A percentile compares a stretch with the other conserved stretches of the same genome.
phyloP scores from a whole-genome alignment of 306 rosid species.

The Canavalia gladiata region DNA sequence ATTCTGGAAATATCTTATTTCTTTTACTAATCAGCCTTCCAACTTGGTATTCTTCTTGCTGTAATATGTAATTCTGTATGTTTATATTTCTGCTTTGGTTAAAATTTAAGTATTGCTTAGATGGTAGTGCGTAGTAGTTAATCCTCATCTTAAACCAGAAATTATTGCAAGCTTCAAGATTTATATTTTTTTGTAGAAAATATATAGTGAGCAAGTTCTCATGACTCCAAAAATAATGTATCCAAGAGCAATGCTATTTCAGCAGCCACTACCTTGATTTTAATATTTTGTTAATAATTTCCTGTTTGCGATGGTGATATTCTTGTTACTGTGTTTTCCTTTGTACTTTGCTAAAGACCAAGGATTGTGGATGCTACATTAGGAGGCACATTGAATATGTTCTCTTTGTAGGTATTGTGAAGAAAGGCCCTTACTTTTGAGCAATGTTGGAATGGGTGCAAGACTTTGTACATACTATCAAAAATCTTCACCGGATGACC shows the following conservation, averaged over 20 bases:
- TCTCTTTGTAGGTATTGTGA: slow-evolving; percentile 82
- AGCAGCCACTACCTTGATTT: slow-evolving; percentile 7
- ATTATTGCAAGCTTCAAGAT: neutral
- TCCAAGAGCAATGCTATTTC: slow-evolving; percentile 31
- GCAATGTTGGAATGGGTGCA: slow-evolving; percentile 97
- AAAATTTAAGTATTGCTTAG: slow-evolving; percentile 18
- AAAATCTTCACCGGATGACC: slow-evolving; percentile 88
- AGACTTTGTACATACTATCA: slow-evolving; percentile 95
- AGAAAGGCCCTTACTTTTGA: slow-evolving; percentile 95
- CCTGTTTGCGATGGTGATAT: slow-evolving; percentile 4
- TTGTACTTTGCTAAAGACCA: slow-evolving; percentile 24
- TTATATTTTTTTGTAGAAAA: slow-evolving; percentile 16
- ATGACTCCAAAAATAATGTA: slow-evolving; percentile 2
- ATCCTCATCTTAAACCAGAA: slow-evolving; percentile 32
- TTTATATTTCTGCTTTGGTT: neutral
- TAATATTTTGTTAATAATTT: slow-evolving; percentile 21
- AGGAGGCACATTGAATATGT: slow-evolving; percentile 38
- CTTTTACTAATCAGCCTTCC: neutral
- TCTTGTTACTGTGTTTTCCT: slow-evolving; percentile 25
- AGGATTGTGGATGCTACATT: slow-evolving; percentile 18
- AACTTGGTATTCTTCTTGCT: slow-evolving; percentile 11
- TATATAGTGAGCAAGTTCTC: slow-evolving; percentile 1
- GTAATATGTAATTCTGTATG: slow-evolving; percentile 14
- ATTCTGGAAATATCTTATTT: neutral
- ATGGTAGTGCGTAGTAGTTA: neutral